These are phyloP conservation scores for Somion occarium DNA, from an alignment of 1,284 basidiomycete genomes.

Conservation along the genomic window DNA sequence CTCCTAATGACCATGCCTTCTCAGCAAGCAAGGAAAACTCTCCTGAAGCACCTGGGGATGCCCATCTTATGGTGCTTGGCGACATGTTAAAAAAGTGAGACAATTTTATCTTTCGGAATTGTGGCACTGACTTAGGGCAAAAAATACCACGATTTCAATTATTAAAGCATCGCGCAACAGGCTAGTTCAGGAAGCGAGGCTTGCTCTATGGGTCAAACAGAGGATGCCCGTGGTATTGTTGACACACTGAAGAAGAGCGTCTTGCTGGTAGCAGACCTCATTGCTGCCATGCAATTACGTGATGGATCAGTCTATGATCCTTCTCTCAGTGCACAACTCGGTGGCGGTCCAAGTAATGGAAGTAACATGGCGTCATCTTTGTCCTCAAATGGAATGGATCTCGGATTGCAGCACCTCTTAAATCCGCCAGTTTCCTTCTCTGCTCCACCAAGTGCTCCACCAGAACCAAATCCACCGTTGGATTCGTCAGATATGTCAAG, in stretches of 20 bases:
- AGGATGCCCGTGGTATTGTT: constrained; percentile 40
- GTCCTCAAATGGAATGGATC: neutral
- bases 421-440: constrained; percentile 17
- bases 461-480: constrained; percentile 19
- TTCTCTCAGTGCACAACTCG: constrained; percentile 10
- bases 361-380: neutral
- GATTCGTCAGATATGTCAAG: constrained; percentile 35
- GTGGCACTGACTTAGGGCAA: too few relatives aligned
- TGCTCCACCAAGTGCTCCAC: constrained; percentile 16
- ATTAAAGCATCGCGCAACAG: constrained; percentile 41
- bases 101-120: neutral
- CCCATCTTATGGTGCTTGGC: constrained; percentile 34
- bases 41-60: constrained; percentile 28
- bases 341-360: constrained; percentile 2
- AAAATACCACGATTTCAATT: constrained; percentile 10
- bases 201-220: constrained; percentile 41
- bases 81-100: constrained; percentile 37
- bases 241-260: constrained; percentile 45
- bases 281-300: constrained; percentile 39
- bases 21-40: constrained; percentile 21
- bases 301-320: constrained; percentile 26
- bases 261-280: constrained; percentile 42
- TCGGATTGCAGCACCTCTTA: constrained; percentile 17
- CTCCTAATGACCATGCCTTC: constrained; percentile 19
- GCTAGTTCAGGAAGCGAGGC: constrained; percentile 44